phyloP scores from a whole-genome alignment of 805 yeast species.

The Candida khao-thaluensis region DNA sequence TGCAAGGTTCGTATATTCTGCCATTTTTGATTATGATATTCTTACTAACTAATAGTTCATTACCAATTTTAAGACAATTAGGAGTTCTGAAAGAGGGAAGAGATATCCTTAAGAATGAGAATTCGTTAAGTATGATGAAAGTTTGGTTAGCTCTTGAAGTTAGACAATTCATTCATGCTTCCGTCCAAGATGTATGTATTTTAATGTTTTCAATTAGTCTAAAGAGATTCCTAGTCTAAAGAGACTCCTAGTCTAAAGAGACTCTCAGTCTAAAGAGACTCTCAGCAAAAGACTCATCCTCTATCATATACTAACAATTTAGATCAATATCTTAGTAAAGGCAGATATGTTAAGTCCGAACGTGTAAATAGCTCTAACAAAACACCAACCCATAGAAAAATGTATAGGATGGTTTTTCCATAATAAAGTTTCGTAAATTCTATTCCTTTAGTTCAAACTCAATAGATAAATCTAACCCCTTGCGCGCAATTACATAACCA shows the following conservation, averaged over 20 bases:
- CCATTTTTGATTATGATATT: conserved; percentile 38
- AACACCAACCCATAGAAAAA: no score
- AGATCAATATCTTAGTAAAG: conserved; percentile 44
- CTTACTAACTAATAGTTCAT: conserved; percentile 50
- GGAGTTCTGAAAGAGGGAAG: conserved; percentile 69
- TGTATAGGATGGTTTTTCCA: no score
- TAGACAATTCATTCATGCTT: conserved; percentile 79
- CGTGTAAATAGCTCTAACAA: conserved; percentile 14
- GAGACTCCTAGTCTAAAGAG: no score
- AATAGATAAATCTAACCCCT: no score
- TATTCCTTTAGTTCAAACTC: no score
- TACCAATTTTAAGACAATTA: conserved; percentile 81
- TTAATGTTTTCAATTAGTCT: background rate
- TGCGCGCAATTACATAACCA: no score
- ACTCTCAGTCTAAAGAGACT: no score
- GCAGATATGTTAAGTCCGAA: conserved; percentile 49
- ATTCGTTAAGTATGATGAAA: conserved; percentile 76
- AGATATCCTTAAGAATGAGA: conserved; percentile 52
- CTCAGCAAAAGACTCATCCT: no score
- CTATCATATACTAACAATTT: conserved; percentile 23
- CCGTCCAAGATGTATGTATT: conserved; percentile 70
- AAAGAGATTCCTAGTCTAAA: no score
- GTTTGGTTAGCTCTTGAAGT: conserved; percentile 91
- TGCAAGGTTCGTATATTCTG: conserved; percentile 82
- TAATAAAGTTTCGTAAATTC: no score